A percentile compares a stretch with the other conserved stretches of the same genome.
Evolutionary conservation across 1,284 basidiomycete species (phyloP).

Genomic region (Salmacisia buchloeana): DNA sequence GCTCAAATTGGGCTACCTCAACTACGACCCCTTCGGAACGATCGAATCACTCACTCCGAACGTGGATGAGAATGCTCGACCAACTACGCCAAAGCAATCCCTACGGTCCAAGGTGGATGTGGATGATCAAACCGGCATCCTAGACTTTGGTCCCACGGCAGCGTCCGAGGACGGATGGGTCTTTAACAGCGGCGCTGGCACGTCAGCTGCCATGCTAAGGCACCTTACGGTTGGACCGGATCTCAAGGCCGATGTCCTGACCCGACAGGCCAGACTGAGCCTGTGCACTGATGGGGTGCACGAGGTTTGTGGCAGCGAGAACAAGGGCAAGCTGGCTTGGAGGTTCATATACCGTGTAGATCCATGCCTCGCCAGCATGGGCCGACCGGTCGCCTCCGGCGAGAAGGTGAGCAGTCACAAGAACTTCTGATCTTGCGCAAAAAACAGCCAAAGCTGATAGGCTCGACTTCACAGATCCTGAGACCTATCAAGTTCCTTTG

Average conservation of each 20-base stretch:
- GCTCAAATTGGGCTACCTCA: conserved; percentile 30
- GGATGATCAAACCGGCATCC: conserved; percentile 21
- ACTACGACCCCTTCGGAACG: conserved; percentile 38
- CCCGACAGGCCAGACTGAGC: conserved; percentile 32
- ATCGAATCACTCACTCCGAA: conserved; percentile 23
- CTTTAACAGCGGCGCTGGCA: neutral
- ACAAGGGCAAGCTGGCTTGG: conserved; percentile 35
- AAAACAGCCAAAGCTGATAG: neutral
- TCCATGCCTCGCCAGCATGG: conserved; percentile 5
- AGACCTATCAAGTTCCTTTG: conserved; percentile 31
- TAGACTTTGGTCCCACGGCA: conserved; percentile 14
- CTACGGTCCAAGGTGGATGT: conserved; percentile 23
- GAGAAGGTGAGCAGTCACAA: conserved; percentile 11
- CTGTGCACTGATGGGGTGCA: conserved; percentile 23
- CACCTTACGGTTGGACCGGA: conserved; percentile 37
- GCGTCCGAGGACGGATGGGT: neutral
- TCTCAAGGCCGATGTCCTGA: conserved; percentile 32
- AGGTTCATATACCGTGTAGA: conserved; percentile 32
- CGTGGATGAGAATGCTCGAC: neutral
- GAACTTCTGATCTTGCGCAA: no score
- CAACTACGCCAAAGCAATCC: conserved; percentile 21
- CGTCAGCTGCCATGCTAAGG: conserved; percentile 20
- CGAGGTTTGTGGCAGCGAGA: conserved; percentile 34
- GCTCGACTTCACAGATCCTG: conserved; percentile 11
- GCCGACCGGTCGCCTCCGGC: conserved; percentile 2